Evolutionary conservation across 2,329 filamentous ascomycete species (phyloP).

Genomic region (Verticillium longisporum): DNA sequence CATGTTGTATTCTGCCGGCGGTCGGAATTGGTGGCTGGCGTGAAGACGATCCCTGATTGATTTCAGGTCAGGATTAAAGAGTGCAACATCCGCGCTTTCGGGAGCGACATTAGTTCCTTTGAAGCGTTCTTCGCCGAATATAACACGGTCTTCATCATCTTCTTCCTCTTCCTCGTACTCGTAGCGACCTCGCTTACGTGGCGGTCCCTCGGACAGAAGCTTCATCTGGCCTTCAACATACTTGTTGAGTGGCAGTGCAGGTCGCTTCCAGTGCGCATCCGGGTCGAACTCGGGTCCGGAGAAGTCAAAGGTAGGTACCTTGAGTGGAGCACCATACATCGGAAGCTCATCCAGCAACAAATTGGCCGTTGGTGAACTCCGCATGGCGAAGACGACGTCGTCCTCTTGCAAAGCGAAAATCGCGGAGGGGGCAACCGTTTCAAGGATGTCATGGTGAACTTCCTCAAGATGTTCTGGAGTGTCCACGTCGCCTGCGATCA

Average conservation of each 20-base stretch:
- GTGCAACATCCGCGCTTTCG: conserved; percentile 68
- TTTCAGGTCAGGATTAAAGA: conserved; percentile 88
- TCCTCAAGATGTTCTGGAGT: conserved; percentile 39
- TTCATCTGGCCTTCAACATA: conserved; percentile 77
- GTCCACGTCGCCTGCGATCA: conserved; percentile 59
- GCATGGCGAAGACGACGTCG: conserved; percentile 72
- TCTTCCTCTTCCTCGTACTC: conserved; percentile 70
- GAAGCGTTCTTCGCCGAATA: conserved; percentile 24
- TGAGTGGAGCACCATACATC: conserved; percentile 62
- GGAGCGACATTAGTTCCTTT: conserved; percentile 46
- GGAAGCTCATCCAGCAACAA: conserved; percentile 75
- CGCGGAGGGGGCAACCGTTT: conserved; percentile 61
- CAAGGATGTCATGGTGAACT: conserved; percentile 29
- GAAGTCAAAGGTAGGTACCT: conserved; percentile 51
- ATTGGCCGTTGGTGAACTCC: conserved; percentile 67
- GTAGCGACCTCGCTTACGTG: conserved; percentile 74
- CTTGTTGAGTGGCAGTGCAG: conserved; percentile 79
- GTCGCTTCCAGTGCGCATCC: conserved; percentile 66
- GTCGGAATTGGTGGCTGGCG: conserved; percentile 85
- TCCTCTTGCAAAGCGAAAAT: conserved; percentile 79
- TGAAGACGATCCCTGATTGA: conserved; percentile 84
- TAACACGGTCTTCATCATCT: conserved; percentile 38
- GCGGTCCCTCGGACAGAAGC: conserved; percentile 57
- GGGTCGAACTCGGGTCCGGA: conserved; percentile 53
- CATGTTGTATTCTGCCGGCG: conserved; percentile 88